A percentile compares a stretch with the other conserved stretches of the same genome.
Evolutionary conservation across 2,329 filamentous ascomycete species (phyloP).

Genomic region (Colletotrichum sublineola): DNA sequence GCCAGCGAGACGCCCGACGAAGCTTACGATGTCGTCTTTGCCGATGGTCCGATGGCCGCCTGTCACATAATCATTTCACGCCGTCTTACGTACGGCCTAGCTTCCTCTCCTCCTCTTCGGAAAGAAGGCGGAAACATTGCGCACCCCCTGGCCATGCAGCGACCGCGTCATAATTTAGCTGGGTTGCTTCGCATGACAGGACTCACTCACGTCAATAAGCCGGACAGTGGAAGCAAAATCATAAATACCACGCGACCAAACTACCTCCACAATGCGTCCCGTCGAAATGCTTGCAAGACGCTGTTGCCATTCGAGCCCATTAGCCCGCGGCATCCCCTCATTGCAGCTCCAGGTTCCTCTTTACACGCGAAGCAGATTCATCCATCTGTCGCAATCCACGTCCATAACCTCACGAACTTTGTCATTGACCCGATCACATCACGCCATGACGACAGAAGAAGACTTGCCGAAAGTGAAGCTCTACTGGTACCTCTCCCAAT

Average conservation of each 20-base stretch:
- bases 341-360: background rate
- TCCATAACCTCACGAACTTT: background rate
- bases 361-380: background rate
- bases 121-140: conserved; percentile 5
- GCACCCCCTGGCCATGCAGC: background rate
- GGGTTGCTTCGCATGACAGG: background rate
- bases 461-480: conserved; percentile 69
- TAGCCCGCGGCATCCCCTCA: background rate
- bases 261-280: background rate
- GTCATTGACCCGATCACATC: background rate
- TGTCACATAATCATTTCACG: background rate
- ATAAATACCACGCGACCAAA: background rate
- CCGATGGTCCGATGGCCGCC: background rate
- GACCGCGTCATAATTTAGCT: background rate
- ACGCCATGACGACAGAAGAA: conserved; percentile 45
- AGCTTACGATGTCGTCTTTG: background rate
- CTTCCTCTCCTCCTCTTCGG: background rate
- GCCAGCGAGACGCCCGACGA: background rate
- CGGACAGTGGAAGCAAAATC: background rate
- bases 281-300: background rate
- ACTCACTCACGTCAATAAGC: background rate
- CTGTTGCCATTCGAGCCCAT: background rate
- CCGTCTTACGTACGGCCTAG: conserved; percentile 2
- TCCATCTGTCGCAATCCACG: background rate
- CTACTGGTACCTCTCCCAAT: conserved; percentile 64